Conservation (phyloP, 257 asterid species). For the Osmanthus fragrans region DNA sequence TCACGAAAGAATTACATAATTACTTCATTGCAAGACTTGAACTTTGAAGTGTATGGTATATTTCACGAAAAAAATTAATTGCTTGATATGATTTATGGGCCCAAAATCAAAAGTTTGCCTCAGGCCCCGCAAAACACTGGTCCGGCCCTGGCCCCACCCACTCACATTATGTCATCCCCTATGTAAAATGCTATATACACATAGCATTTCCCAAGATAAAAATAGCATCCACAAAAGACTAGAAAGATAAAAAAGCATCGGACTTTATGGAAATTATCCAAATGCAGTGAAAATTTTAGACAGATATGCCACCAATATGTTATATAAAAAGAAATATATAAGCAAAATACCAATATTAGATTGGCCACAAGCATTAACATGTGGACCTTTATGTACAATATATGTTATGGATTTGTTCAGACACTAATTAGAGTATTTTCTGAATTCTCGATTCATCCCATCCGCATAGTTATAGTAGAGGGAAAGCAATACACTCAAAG, state of each 20-base stretch:
- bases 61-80: no score
- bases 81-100: no score
- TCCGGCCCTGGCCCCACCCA: no score
- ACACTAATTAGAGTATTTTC: neutral
- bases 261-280: neutral
- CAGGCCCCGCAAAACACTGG: no score
- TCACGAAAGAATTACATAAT: no score
- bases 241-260: neutral
- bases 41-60: no score
- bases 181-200: no score
- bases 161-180: no score
- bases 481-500: neutral
- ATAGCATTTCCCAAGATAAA: no score
- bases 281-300: neutral
- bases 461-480: neutral
- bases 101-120: no score
- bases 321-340: neutral
- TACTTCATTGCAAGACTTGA: no score
- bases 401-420: neutral
- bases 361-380: neutral
- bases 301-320: neutral
- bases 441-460: conserved; percentile 5
- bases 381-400: neutral
- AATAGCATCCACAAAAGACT: neutral
- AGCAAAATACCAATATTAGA: no score